Base-by-base conservation (phyloP, 108 stramenopile genomes). In the Schizochytrium sp. region DNA sequence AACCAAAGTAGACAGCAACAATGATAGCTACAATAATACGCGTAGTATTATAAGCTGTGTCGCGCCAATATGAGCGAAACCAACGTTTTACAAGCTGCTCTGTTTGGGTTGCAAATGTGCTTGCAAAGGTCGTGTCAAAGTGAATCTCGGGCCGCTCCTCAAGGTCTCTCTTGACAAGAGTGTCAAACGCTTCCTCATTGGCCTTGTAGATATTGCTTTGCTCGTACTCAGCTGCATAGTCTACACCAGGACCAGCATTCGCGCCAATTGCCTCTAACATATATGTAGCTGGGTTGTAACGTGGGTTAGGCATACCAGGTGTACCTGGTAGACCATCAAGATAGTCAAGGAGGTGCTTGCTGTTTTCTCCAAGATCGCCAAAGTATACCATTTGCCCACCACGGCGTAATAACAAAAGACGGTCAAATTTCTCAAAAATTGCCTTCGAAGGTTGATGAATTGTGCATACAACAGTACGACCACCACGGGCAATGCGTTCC, bases 401-500 rank as follows among this genome's bases (percentile, higher is more conserved):
- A 46, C 94, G 92, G 90, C 96, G 95, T 3, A 97, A 88, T 38
- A 97, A 94, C 61, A 97, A 90, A 15, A 69, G 57, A 44, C 83
- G 88, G 88, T 96, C 95, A 91, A 96, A 96, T 4, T 89, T 91
- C 64, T 91, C 91, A 90, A 97, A 97, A 59, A 97, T 95, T 10
- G 95, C 95, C 41, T 94, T 89, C 42, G 95, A 95, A 7, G 96
- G 96, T 91, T 97, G 96, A 76, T 97, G 96, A 72, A 97, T 96
- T 10, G 96, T 97, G 56, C 94, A 94, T 57, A 95, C 92, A 46
- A 97, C 95, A 41, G 94, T 93, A 47, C 95, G 88, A 13, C 94
- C 94, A 55, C 90, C 91, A 44, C 90, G 72, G 5, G 92, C 88
- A 41, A 95, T 89, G 44, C 88, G 91, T 17, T 87, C 57, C 44